Evolutionary conservation across 192 early-diverging fungal genomes (phyloP), one percentile per base, ranked within the genome.

Genomic region (Rhizophagus sp.): DNA sequence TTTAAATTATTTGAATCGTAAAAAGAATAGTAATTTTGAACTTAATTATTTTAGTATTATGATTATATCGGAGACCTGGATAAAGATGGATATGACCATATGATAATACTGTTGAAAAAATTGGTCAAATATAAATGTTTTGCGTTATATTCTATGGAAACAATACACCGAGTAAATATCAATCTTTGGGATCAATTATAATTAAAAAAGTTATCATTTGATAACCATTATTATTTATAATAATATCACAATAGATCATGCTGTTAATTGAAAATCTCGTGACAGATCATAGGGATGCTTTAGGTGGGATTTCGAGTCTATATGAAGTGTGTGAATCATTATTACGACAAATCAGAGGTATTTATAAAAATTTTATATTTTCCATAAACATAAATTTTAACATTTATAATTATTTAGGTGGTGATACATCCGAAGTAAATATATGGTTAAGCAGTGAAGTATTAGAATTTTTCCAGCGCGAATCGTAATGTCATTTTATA

Each of bases 281-380:
- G 15, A 15, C 24, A 27, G 71, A 47, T 52, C 22, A 73, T 17
- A 50, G 24, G 8, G 5, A 12, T 3, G 24, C 24, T 70, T 44
- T 39, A 39, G 36, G 10, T 11, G 30, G 64, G 1, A 73, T 50
- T 27, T 39, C 71, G 10, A n/a, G 44, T n/a, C 36, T 73, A 5
- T 47, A 73, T 27, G 71, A 73, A 17, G 44, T 73, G 3, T 47
- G 41, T 50, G 71, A 73, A 52, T 50, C 15, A 1, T 13, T 73
- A 15, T 22, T 73, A 50, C 71, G 71, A 6, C 71, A 73, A 49
- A 73, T 73, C 15, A 33, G 71, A 30, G 41, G 71, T 73, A 73
- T 57, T 22, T 57, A 7, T 22, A 52, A 13, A 52, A 69, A 36
- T 25, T 30, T 30, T 9, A 1, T 33, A 15, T 33, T 27, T 65